Percentiles rank a stretch among this genome's conserved stretches.
These are phyloP conservation scores for Hydrangea macrophylla DNA, from an alignment of 148 eudicot species.

Conservation along the genomic window DNA sequence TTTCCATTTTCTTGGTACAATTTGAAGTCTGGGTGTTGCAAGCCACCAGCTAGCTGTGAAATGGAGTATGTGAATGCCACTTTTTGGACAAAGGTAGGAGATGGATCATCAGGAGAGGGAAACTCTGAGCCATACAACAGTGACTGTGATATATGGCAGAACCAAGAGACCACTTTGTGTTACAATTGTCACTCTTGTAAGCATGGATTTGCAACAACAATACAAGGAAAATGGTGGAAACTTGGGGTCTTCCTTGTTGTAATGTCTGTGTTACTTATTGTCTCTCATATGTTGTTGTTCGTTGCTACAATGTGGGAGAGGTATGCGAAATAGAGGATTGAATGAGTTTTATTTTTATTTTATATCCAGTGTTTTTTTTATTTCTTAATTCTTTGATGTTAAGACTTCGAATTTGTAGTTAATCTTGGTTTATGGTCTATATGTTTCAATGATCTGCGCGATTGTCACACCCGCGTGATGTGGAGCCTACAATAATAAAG, in stretches of 20 bases:
- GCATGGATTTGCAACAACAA: constrained; percentile 19
- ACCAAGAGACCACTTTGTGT: constrained; percentile 24
- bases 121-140: background rate
- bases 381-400: too few relatives aligned
- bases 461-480: too few relatives aligned
- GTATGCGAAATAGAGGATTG: constrained; percentile 7
- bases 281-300: constrained; percentile 27
- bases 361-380: too few relatives aligned
- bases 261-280: constrained; percentile 23
- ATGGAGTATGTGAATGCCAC: constrained; percentile 42
- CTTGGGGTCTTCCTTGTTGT: constrained; percentile 30
- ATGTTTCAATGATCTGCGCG: too few relatives aligned
- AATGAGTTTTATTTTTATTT: background rate
- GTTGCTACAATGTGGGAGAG: constrained; percentile 27
- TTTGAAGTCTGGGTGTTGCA: constrained; percentile 39
- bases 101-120: background rate
- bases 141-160: constrained; percentile 40
- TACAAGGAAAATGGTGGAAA: constrained; percentile 28
- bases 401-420: too few relatives aligned
- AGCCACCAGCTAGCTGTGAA: constrained; percentile 30
- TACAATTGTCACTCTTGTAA: constrained; percentile 32
- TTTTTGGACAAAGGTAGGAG: constrained; percentile 22
- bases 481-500: too few relatives aligned
- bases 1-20: background rate
- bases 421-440: too few relatives aligned